phyloP scores from a whole-genome alignment of 1,139 yeast genomes.

The Suhomyces taliae region DNA sequence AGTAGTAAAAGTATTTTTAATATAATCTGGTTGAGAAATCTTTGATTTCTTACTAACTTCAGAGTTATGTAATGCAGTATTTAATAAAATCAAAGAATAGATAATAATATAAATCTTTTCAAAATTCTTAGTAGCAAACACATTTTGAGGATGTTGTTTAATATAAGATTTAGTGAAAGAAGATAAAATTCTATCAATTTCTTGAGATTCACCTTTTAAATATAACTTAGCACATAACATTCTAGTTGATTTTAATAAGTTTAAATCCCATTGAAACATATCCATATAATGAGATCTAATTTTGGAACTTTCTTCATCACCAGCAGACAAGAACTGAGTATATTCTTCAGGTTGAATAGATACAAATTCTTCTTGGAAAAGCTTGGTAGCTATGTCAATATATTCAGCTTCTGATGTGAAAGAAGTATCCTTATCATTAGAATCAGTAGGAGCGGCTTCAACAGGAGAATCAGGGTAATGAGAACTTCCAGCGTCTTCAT shows the following conservation, averaged over 20 bases:
- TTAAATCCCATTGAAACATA: constrained; percentile 49
- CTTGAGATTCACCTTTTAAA: constrained; percentile 82
- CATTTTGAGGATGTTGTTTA: constrained; percentile 47
- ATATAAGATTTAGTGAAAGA: constrained; percentile 71
- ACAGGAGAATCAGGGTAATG: constrained; percentile 7
- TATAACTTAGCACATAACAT: constrained; percentile 63
- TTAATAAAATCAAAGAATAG: constrained; percentile 70
- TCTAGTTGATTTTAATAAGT: constrained; percentile 57
- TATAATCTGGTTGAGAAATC: constrained; percentile 51
- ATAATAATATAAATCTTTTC: constrained; percentile 72
- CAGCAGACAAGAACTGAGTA: constrained; percentile 45
- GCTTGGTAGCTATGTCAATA: constrained; percentile 36
- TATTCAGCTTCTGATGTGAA: constrained; percentile 17
- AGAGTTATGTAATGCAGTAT: constrained; percentile 64
- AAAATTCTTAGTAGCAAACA: constrained; percentile 52
- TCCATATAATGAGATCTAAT: constrained; percentile 50
- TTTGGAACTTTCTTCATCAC: constrained; percentile 40
- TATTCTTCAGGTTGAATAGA: constrained; percentile 49
- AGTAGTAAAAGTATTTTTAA: constrained; percentile 54
- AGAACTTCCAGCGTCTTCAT: constrained; percentile 1
- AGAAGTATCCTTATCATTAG: not conserved
- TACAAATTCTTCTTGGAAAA: constrained; percentile 42
- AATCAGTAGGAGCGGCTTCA: constrained; percentile 2
- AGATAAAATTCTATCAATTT: constrained; percentile 72
- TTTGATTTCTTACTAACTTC: constrained; percentile 42